These are phyloP conservation scores for Tricholoma terreum DNA, from an alignment of 768 basidiomycete genomes.

Conservation along the genomic window DNA sequence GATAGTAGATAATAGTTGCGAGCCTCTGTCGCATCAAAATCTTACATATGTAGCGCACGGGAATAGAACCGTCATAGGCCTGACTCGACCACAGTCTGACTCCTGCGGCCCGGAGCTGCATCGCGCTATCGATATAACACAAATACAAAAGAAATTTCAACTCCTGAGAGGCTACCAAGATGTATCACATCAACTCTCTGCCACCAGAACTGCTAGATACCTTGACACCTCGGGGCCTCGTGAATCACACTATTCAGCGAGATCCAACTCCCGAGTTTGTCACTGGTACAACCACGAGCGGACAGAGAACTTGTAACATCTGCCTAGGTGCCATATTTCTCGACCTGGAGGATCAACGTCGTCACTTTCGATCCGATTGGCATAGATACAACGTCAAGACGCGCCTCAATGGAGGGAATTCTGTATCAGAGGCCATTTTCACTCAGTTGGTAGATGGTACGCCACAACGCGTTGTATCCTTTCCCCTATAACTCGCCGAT, in stretches of 20 bases:
- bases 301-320: constrained; percentile 63
- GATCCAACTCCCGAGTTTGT: constrained; percentile 32
- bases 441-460: constrained; percentile 77
- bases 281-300: constrained; percentile 29
- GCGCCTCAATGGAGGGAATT: constrained; percentile 57
- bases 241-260: constrained; percentile 34
- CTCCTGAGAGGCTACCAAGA: background rate
- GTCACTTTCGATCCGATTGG: constrained; percentile 94
- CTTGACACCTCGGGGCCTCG: constrained; percentile 63
- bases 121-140: no score
- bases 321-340: constrained; percentile 68
- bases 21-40: no score
- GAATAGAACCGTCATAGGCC: no score
- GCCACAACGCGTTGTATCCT: constrained; percentile 13
- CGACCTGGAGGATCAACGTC: constrained; percentile 77
- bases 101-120: no score
- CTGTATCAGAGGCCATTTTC: constrained; percentile 72
- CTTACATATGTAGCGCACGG: no score
- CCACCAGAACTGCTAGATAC: constrained; percentile 66
- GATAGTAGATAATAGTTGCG: no score
- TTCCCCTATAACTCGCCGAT: background rate
- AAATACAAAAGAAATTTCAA: background rate
- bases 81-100: no score
- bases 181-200: constrained; percentile 68
- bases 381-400: constrained; percentile 96